Evolutionary conservation across 2,329 filamentous ascomycete species (phyloP).

Genomic region (Orbilia ellipsospora): DNA sequence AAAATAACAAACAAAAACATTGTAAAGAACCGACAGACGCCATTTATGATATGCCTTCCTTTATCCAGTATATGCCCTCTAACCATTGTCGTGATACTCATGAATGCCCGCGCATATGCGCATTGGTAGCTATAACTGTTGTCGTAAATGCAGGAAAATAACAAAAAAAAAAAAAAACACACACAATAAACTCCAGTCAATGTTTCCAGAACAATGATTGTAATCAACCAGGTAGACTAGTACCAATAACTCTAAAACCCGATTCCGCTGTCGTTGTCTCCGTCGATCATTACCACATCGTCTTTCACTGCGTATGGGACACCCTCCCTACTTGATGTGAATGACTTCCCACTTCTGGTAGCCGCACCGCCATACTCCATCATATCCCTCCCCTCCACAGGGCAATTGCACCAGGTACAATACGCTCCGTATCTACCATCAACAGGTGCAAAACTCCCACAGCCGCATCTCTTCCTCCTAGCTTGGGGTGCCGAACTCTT

Average conservation of each 20-base stretch:
- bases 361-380: slow-evolving; percentile 48
- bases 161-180: background rate
- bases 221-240: background rate
- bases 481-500: background rate
- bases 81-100: slow-evolving; percentile 5
- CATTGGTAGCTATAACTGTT: no score
- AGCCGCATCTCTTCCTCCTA: slow-evolving; percentile 43
- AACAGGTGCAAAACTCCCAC: slow-evolving; percentile 26
- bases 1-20: background rate
- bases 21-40: background rate
- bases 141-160: no score
- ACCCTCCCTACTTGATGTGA: background rate
- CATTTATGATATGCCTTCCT: background rate
- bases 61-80: slow-evolving; percentile 7
- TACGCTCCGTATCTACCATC: slow-evolving; percentile 47
- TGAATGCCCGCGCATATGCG: background rate
- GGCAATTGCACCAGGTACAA: slow-evolving; percentile 51
- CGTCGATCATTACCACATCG: slow-evolving; percentile 20
- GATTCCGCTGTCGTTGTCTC: slow-evolving; percentile 36
- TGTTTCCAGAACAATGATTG: slow-evolving; percentile 17
- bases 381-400: slow-evolving; percentile 25
- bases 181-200: slow-evolving; percentile 16
- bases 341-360: slow-evolving; percentile 33
- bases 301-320: slow-evolving; percentile 4
- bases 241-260: slow-evolving; percentile 14